A percentile compares a stretch with the other conserved stretches of the same genome.
phyloP scores from a whole-genome alignment of 2,329 filamentous ascomycete species.

The Calcarisporium arbuscula region DNA sequence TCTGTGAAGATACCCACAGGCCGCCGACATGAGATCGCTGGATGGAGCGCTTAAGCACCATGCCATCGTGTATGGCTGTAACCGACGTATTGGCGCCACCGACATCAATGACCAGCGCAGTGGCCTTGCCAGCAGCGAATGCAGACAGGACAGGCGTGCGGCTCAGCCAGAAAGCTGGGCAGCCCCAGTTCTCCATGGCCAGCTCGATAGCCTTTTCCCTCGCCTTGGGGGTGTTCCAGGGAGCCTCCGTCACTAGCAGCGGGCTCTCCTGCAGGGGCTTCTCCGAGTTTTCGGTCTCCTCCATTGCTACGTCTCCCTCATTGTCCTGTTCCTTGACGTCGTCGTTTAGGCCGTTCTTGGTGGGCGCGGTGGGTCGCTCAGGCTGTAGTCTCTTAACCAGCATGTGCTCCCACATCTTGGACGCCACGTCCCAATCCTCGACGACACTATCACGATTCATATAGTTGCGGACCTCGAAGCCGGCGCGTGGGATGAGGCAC shows the following conservation, averaged over 20 bases:
- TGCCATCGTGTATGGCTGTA: slow-evolving; percentile 87
- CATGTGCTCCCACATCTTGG: slow-evolving; percentile 86
- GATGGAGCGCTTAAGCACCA: slow-evolving; percentile 86
- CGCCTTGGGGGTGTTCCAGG: slow-evolving; percentile 83
- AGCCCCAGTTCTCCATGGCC: slow-evolving; percentile 94
- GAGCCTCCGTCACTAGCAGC: slow-evolving; percentile 85
- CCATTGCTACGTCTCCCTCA: slow-evolving; percentile 56
- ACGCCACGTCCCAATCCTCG: slow-evolving; percentile 91
- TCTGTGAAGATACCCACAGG: slow-evolving; percentile 83
- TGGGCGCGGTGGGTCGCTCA: slow-evolving; percentile 60
- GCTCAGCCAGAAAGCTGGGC: slow-evolving; percentile 89
- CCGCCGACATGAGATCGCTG: slow-evolving; percentile 81
- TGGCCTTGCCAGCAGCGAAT: slow-evolving; percentile 89
- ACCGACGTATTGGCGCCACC: slow-evolving; percentile 85
- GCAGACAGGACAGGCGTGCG: slow-evolving; percentile 84
- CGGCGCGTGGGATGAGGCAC: slow-evolving; percentile 67
- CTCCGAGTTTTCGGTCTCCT: slow-evolving; percentile 47
- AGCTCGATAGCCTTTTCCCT: slow-evolving; percentile 94
- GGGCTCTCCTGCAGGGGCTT: slow-evolving; percentile 86
- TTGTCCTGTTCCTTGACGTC: slow-evolving; percentile 52
- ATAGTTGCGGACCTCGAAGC: slow-evolving; percentile 84
- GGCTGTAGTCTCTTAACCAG: slow-evolving; percentile 85
- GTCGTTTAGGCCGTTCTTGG: slow-evolving; percentile 75
- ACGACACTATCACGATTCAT: slow-evolving; percentile 85
- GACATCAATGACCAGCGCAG: slow-evolving; percentile 85